Percentiles rank a stretch among this genome's conserved stretches.
Conservation (phyloP, 2,329 filamentous ascomycete genomes). For the Stenocarpella maydis region DNA sequence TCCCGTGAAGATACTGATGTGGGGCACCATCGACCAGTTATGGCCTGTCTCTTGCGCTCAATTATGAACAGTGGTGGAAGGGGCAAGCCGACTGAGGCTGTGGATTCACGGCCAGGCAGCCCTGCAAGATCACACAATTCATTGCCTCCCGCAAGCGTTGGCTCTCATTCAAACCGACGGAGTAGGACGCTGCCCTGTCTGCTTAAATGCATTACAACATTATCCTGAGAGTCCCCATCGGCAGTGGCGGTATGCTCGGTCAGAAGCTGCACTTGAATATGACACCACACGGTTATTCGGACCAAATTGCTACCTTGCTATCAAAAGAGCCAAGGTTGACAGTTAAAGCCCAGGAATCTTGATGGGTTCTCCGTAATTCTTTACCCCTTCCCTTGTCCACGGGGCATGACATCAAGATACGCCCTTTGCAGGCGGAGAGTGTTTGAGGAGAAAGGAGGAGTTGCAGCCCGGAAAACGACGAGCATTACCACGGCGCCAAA, state of each 20-base stretch:
- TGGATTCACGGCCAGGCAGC: background rate
- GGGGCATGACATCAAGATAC: constrained; percentile 9
- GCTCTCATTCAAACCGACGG: background rate
- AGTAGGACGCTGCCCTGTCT: background rate
- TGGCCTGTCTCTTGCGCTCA: background rate
- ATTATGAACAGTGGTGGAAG: too few species aligned
- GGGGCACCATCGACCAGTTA: background rate
- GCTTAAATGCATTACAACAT: background rate
- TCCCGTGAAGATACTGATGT: background rate
- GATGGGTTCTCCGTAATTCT: background rate
- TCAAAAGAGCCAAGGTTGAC: background rate
- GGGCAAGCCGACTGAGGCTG: background rate
- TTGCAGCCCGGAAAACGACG: background rate
- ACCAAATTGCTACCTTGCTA: background rate
- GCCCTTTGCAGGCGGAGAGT: background rate
- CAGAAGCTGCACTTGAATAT: background rate
- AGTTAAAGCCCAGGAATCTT: background rate
- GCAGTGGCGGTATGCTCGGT: background rate
- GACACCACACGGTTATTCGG: constrained; percentile 4
- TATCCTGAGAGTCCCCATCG: background rate
- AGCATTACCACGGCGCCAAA: constrained; percentile 3
- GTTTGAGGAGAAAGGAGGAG: background rate
- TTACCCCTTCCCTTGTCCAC: background rate
- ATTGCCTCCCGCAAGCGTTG: constrained; percentile 1
- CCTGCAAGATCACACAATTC: background rate